Conservation (phyloP, 2,329 filamentous ascomycete species). For the Fusarium secorum region DNA sequence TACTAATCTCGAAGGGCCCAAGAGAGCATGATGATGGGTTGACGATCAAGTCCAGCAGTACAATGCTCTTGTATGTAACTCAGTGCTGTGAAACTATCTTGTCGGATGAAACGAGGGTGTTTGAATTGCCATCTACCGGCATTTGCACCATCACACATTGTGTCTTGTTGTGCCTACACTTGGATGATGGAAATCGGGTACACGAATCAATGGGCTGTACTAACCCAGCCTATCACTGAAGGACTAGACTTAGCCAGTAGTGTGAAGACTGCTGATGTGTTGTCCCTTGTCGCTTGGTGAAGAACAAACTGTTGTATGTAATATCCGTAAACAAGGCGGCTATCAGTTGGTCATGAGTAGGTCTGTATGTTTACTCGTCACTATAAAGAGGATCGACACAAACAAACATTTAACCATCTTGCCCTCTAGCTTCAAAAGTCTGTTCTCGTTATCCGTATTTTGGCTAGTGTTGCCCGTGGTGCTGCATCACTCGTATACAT, state of each 20-base stretch:
- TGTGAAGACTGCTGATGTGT: neutral
- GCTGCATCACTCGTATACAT: conserved; percentile 11
- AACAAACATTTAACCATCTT: neutral
- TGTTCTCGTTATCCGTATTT: neutral
- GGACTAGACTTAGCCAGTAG: neutral
- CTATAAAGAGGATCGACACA: neutral
- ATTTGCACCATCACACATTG: neutral
- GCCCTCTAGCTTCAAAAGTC: neutral
- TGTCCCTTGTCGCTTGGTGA: neutral
- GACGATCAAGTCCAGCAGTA: conserved; percentile 1
- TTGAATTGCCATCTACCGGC: neutral
- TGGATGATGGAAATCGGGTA: neutral
- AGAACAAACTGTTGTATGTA: neutral
- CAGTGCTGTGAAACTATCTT: neutral
- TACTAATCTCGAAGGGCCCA: conserved; percentile 12
- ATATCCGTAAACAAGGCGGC: neutral
- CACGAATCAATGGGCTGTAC: neutral
- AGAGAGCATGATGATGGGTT: conserved; percentile 7
- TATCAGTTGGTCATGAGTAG: neutral
- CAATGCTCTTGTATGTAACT: neutral
- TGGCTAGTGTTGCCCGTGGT: conserved; percentile 8
- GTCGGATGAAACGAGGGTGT: neutral
- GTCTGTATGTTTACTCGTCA: neutral
- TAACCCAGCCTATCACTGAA: neutral
- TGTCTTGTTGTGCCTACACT: neutral